These are phyloP conservation scores for Acorus calamus DNA, from an alignment of 106 monocot genomes.

Conservation along the genomic window DNA sequence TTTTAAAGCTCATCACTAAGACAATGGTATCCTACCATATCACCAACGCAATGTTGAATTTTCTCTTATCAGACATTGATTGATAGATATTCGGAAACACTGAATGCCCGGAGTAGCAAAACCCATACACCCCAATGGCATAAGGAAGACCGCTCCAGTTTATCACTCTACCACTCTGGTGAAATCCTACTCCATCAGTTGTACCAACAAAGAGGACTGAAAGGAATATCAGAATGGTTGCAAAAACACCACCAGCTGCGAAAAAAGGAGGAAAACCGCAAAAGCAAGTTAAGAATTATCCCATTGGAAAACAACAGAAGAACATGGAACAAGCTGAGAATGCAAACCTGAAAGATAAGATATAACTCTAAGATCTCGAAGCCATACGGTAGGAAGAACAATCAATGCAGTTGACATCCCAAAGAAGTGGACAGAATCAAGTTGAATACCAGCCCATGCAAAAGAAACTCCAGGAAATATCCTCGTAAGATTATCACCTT, in stretches of 20 bases:
- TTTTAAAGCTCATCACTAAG: neutral
- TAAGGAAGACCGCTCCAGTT: slow-evolving; percentile 79
- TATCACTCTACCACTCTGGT: slow-evolving; percentile 43
- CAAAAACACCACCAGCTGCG: slow-evolving; percentile 79
- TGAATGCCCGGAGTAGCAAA: slow-evolving; percentile 89
- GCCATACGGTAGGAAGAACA: slow-evolving; percentile 78
- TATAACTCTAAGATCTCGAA: slow-evolving; percentile 67
- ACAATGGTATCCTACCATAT: slow-evolving; percentile 26
- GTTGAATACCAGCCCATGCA: slow-evolving; percentile 46
- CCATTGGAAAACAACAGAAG: too few relatives aligned
- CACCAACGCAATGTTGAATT: slow-evolving; percentile 50
- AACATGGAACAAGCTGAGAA: neutral
- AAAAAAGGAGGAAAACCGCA: neutral
- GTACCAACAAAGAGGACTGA: slow-evolving; percentile 61
- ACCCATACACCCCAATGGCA: slow-evolving; percentile 86
- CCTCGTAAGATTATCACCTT: slow-evolving; percentile 85
- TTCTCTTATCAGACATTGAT: slow-evolving; percentile 76
- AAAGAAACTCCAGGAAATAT: slow-evolving; percentile 61
- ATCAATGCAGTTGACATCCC: slow-evolving; percentile 65
- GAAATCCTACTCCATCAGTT: slow-evolving; percentile 46
- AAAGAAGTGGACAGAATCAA: slow-evolving; percentile 66
- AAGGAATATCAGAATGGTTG: slow-evolving; percentile 66
- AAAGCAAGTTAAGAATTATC: neutral
- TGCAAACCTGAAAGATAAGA: slow-evolving; percentile 75
- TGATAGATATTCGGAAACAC: slow-evolving; percentile 97